Conservation (phyloP, 1,284 basidiomycete species). For the Peniophora sp. region DNA sequence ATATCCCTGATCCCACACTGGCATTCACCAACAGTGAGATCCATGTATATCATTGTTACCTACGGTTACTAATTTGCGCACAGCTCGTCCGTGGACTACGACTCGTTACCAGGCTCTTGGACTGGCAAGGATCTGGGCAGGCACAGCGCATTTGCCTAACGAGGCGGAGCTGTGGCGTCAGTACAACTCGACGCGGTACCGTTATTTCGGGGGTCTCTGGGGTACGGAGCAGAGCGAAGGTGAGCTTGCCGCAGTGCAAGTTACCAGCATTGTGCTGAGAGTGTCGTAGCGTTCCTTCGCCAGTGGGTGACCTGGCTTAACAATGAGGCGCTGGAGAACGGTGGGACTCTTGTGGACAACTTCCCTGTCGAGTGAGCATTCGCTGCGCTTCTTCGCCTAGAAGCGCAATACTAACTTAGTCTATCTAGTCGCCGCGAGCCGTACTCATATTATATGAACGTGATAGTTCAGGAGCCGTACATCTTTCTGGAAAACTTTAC, state of each 20-base stretch:
- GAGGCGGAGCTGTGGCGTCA: not conserved
- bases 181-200: slow-evolving; percentile 13
- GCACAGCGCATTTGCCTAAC: not conserved
- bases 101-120: not conserved
- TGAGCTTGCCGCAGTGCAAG: not conserved
- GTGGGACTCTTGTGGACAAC: slow-evolving; percentile 17
- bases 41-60: not conserved
- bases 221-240: slow-evolving; percentile 13
- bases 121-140: not conserved
- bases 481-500: not conserved
- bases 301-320: slow-evolving; percentile 23
- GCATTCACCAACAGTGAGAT: not conserved
- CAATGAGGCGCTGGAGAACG: slow-evolving; percentile 19
- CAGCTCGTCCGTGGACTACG: not conserved
- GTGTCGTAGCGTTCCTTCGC: slow-evolving; percentile 13
- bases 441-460: not conserved
- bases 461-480: not conserved
- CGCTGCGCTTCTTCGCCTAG: not conserved
- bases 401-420: not conserved
- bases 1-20: not conserved
- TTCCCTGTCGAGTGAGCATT: slow-evolving; percentile 14
- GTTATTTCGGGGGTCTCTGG: slow-evolving; percentile 16
- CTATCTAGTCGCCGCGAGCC: not conserved
- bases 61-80: not conserved
- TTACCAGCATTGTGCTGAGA: not conserved